phyloP scores from a whole-genome alignment of 169 alveolate species.

The Plasmodium falciparum region DNA sequence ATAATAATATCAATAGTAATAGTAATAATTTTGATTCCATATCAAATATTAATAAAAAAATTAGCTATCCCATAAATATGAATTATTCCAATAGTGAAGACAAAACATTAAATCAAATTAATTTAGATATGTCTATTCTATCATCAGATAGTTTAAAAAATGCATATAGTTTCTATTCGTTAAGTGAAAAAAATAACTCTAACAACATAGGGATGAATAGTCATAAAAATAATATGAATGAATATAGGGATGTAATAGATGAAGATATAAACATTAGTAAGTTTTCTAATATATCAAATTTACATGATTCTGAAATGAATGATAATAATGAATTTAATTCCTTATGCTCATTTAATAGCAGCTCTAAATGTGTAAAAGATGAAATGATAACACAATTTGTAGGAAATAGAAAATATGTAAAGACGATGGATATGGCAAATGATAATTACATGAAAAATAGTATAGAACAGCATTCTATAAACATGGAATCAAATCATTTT shows the following conservation, averaged over 20 bases:
- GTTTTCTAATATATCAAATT: conserved; percentile 10
- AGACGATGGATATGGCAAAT: too few relatives aligned
- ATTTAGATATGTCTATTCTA: conserved; percentile 21
- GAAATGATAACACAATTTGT: too few relatives aligned
- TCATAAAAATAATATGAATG: neutral
- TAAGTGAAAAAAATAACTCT: conserved; percentile 21
- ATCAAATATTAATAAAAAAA: too few relatives aligned
- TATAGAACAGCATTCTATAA: too few relatives aligned
- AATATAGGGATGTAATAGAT: too few relatives aligned
- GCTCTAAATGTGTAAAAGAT: too few relatives aligned
- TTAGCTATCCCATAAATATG: neutral
- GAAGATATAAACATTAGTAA: conserved; percentile 8
- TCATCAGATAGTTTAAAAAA: conserved; percentile 28
- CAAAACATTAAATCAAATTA: neutral
- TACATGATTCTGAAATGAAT: conserved; percentile 13
- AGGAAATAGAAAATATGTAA: too few relatives aligned
- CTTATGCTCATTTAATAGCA: conserved; percentile 26
- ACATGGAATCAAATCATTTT: too few relatives aligned
- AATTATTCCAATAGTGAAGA: neutral
- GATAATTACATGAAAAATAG: too few relatives aligned
- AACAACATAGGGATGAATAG: conserved; percentile 3
- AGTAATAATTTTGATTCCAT: too few relatives aligned
- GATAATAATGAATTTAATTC: conserved; percentile 8
- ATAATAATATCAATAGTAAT: too few relatives aligned
- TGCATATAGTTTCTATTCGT: conserved; percentile 44